Evolutionary conservation across 805 yeast genomes (phyloP).

Genomic region (Metschnikowia hibisci): DNA sequence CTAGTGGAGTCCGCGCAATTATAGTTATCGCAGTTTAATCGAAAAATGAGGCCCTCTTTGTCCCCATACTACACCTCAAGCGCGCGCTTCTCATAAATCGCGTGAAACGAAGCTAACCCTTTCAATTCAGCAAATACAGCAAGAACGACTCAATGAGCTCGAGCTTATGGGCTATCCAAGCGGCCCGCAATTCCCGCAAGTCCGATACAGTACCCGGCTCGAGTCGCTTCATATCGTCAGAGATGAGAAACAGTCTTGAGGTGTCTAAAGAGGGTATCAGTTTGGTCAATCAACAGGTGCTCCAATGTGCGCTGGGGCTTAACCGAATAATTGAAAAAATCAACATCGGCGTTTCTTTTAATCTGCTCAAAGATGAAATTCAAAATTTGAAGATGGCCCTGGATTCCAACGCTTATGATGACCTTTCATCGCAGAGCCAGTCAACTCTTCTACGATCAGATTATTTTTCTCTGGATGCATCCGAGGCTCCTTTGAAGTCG

Average conservation of each 20-base stretch:
- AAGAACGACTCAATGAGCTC: conserved; percentile 12
- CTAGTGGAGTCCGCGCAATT: too few relatives aligned
- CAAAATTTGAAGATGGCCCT: conserved; percentile 35
- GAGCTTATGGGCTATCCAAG: conserved; percentile 33
- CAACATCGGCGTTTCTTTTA: conserved; percentile 37
- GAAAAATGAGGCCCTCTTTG: too few relatives aligned
- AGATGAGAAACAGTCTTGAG: conserved; percentile 25
- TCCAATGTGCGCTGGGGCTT: conserved; percentile 7
- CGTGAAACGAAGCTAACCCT: neutral
- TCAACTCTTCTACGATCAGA: conserved; percentile 6
- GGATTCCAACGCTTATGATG: conserved; percentile 5
- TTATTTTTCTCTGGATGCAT: conserved; percentile 1
- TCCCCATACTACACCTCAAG: too few relatives aligned
- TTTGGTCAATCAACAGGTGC: conserved; percentile 16
- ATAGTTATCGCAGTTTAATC: too few relatives aligned
- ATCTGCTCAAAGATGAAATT: conserved; percentile 35
- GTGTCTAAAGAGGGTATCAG: conserved; percentile 36
- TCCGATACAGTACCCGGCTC: conserved; percentile 46
- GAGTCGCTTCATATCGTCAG: conserved; percentile 48
- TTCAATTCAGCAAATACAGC: neutral
- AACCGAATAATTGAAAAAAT: conserved; percentile 12
- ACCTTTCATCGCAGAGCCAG: conserved; percentile 4
- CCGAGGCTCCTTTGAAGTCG: conserved; percentile 3
- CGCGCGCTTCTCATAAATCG: conserved; percentile 1
- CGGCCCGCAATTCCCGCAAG: conserved; percentile 24